A percentile compares a stretch with the other conserved stretches of the same genome.
These are phyloP conservation scores for Baeospora myosura DNA, from an alignment of 1,284 basidiomycete species.

Conservation along the genomic window DNA sequence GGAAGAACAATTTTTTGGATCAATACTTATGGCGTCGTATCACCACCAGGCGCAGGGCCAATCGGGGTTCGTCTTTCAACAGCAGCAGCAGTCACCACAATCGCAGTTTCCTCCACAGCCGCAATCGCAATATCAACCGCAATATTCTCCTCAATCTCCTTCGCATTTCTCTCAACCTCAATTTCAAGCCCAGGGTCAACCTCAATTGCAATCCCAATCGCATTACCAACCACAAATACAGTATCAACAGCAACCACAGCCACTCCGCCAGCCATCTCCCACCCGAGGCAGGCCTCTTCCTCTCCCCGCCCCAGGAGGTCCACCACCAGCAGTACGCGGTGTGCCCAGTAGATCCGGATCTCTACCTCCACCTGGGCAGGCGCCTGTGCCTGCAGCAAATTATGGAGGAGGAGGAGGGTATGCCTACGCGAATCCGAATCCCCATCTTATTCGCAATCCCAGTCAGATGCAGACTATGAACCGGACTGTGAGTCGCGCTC, in stretches of 20 bases:
- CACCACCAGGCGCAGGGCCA: too few relatives aligned
- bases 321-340: background rate
- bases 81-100: constrained; percentile 14
- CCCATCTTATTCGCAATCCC: too few relatives aligned
- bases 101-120: constrained; percentile 12
- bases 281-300: background rate
- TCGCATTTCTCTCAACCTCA: background rate
- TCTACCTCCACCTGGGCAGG: background rate
- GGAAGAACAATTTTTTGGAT: too few relatives aligned
- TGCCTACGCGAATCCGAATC: too few relatives aligned
- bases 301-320: background rate
- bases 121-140: constrained; percentile 11
- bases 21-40: too few relatives aligned
- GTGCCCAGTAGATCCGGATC: background rate
- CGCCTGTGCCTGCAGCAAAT: background rate
- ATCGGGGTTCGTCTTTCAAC: too few relatives aligned
- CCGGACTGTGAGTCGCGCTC: too few relatives aligned
- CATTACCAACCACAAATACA: background rate
- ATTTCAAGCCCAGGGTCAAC: background rate
- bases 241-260: background rate
- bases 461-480: too few relatives aligned
- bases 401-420: too few relatives aligned
- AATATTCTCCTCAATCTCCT: constrained; percentile 10
- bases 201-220: too few relatives aligned
- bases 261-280: background rate